Percentiles rank a stretch among this genome's conserved stretches.
Evolutionary conservation across 2,329 filamentous ascomycete genomes (phyloP).

Genomic region (Verticillium alfalfae): DNA sequence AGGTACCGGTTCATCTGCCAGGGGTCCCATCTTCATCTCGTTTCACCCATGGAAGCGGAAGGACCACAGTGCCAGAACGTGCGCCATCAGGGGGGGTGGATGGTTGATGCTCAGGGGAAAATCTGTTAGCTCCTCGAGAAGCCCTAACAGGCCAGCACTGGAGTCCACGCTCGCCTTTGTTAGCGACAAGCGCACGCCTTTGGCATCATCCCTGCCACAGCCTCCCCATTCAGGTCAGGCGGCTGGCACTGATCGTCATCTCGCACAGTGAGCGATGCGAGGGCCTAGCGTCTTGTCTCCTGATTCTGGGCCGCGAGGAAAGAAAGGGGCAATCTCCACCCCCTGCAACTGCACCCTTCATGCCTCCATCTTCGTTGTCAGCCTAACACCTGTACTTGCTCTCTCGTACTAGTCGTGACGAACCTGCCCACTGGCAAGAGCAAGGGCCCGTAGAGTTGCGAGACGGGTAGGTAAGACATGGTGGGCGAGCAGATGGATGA

Average conservation of each 20-base stretch:
- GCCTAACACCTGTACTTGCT: too few species aligned
- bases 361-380: too few species aligned
- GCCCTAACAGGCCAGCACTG: neutral
- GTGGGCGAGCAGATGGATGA: too few species aligned
- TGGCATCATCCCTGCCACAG: neutral
- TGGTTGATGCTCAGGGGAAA: neutral
- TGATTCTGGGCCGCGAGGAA: neutral
- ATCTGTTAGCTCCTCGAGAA: neutral
- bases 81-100: neutral
- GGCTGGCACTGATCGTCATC: neutral
- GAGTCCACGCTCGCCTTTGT: neutral
- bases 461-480: too few species aligned
- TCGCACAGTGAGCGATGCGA: neutral
- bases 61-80: neutral
- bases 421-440: too few species aligned
- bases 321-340: neutral
- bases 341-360: neutral
- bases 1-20: conserved; percentile 1
- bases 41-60: neutral
- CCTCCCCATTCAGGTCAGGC: neutral
- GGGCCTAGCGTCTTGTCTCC: neutral
- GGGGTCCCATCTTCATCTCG: neutral
- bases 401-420: too few species aligned
- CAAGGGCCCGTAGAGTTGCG: too few species aligned
- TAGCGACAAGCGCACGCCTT: neutral